These are phyloP conservation scores for Blastomyces gilchristii DNA, from an alignment of 2,329 filamentous ascomycete species.

Conservation along the genomic window DNA sequence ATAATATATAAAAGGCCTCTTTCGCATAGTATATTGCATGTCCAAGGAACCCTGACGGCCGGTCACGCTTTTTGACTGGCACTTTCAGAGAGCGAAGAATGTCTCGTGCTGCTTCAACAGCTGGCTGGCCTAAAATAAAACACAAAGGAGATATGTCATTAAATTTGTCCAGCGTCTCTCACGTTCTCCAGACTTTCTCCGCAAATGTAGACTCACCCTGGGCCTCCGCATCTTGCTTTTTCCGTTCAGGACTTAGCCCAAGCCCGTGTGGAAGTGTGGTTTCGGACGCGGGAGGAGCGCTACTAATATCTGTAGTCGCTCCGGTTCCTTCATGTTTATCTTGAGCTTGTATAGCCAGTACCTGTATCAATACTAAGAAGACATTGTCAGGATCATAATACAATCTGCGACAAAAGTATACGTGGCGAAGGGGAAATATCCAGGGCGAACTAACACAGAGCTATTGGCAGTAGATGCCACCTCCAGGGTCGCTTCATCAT, in stretches of 20 bases:
- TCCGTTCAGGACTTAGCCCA: slow-evolving; percentile 1
- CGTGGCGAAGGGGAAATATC: background rate
- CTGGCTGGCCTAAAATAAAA: slow-evolving; percentile 14
- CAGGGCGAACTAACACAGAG: slow-evolving; percentile 11
- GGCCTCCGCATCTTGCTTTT: slow-evolving; percentile 2
- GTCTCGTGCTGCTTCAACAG: slow-evolving; percentile 15
- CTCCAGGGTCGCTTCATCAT: slow-evolving; percentile 15
- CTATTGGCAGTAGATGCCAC: slow-evolving; percentile 15
- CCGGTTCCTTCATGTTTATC: background rate
- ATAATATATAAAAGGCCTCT: slow-evolving; percentile 52
- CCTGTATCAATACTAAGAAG: slow-evolving; percentile 10
- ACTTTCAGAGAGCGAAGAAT: slow-evolving; percentile 14
- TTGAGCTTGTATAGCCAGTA: slow-evolving; percentile 9
- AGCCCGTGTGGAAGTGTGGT: slow-evolving; percentile 6
- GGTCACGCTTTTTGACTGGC: slow-evolving; percentile 24
- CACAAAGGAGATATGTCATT: background rate
- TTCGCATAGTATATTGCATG: slow-evolving; percentile 51
- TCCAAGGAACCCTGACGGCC: slow-evolving; percentile 49
- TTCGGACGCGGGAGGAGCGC: background rate
- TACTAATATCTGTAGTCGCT: slow-evolving; percentile 5
- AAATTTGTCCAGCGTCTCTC: background rate
- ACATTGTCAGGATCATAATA: background rate
- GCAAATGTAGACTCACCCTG: background rate
- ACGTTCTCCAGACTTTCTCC: background rate
- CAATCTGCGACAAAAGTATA: background rate